Conservation (phyloP, 108 stramenopile genomes). For the Cyclotella distinguenda region DNA sequence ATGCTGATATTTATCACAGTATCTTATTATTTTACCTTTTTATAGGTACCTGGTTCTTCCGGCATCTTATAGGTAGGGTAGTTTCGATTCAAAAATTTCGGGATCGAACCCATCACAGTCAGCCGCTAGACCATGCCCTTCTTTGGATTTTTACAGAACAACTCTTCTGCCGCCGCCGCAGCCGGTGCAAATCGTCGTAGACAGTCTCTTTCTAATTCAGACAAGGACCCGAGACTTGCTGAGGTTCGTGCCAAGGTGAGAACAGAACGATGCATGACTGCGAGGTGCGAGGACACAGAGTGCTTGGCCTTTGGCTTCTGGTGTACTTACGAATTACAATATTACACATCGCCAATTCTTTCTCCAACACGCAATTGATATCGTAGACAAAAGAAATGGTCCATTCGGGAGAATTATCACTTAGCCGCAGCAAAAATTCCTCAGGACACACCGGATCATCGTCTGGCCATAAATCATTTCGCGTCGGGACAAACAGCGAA, state of each 20-base stretch:
- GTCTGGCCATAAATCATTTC: neutral
- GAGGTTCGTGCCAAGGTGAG: slow-evolving; percentile 5
- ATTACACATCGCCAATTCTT: neutral
- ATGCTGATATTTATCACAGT: no score
- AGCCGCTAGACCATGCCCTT: slow-evolving; percentile 18
- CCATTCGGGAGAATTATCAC: slow-evolving; percentile 8
- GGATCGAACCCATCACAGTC: no score
- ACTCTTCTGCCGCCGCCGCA: slow-evolving; percentile 8
- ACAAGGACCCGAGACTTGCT: slow-evolving; percentile 4
- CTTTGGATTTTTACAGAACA: neutral
- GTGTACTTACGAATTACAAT: neutral
- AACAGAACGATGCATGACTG: neutral
- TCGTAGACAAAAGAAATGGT: slow-evolving; percentile 4
- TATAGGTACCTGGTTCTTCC: no score
- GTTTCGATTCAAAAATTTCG: neutral
- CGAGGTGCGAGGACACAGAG: no score
- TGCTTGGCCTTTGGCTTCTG: neutral
- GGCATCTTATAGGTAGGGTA: neutral
- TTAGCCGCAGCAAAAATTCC: slow-evolving; percentile 8
- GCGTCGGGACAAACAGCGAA: neutral
- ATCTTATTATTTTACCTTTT: no score
- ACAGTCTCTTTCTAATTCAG: slow-evolving; percentile 3
- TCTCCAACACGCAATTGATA: neutral
- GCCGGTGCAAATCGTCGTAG: neutral
- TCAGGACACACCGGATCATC: slow-evolving; percentile 1